Percentiles rank a stretch among this genome's conserved stretches.
These are phyloP conservation scores for Exidia glandulosa DNA, from an alignment of 768 basidiomycete genomes.

Conservation along the genomic window DNA sequence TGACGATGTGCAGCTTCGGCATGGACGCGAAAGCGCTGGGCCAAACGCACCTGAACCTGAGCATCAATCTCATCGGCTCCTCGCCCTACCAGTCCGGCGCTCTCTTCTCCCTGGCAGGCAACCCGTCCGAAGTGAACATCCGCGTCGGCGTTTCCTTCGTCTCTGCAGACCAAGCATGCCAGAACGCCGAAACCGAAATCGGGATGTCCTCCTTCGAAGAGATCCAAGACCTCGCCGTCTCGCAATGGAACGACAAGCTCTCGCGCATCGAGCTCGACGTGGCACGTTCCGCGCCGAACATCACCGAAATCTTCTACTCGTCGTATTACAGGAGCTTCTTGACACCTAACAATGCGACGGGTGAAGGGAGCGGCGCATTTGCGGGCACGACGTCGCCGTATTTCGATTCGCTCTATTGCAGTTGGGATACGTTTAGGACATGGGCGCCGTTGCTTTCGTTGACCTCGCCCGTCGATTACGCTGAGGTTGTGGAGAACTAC, in stretches of 20 bases:
- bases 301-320: conserved; percentile 63
- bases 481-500: conserved; percentile 61
- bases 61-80: conserved; percentile 48
- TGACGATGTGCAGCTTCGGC: conserved; percentile 29
- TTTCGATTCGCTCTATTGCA: conserved; percentile 65
- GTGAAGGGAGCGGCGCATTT: conserved; percentile 52
- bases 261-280: conserved; percentile 57
- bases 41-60: conserved; percentile 47
- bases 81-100: conserved; percentile 53
- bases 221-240: conserved; percentile 38
- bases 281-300: conserved; percentile 43
- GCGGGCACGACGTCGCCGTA: conserved; percentile 47
- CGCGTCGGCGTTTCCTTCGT: conserved; percentile 60
- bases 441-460: conserved; percentile 58
- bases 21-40: conserved; percentile 55
- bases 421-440: conserved; percentile 31
- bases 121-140: conserved; percentile 38
- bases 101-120: conserved; percentile 45
- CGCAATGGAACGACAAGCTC: conserved; percentile 57
- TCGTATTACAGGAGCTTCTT: conserved; percentile 24
- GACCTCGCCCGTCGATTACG: conserved; percentile 55
- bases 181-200: conserved; percentile 55
- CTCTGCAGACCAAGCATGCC: conserved; percentile 52
- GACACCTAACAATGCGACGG: conserved; percentile 52
- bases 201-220: conserved; percentile 49